These are phyloP conservation scores for Ustilago tritici DNA, from an alignment of 1,284 basidiomycete species.

Conservation along the genomic window DNA sequence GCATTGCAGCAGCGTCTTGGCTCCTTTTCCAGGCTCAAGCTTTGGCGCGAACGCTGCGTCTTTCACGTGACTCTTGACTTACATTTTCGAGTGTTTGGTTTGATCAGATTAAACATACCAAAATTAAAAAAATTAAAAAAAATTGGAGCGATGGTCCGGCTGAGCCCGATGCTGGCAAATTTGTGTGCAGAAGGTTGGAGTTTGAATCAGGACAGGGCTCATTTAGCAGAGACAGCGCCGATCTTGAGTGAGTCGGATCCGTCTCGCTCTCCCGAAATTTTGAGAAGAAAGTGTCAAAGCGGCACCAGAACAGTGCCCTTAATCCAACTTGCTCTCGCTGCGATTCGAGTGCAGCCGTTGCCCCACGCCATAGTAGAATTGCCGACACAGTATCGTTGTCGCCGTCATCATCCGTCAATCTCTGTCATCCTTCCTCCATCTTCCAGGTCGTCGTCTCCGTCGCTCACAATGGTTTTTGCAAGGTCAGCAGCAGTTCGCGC, in stretches of 20 bases:
- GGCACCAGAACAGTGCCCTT: background rate
- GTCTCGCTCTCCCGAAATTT: conserved; percentile 28
- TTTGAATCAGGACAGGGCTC: conserved; percentile 1
- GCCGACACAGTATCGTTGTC: background rate
- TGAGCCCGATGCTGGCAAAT: conserved; percentile 23
- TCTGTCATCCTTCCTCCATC: background rate
- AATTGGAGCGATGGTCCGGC: conserved; percentile 9
- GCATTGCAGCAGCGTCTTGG: background rate
- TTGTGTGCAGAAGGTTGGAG: background rate
- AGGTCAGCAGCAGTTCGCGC: conserved; percentile 39
- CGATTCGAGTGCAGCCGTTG: background rate
- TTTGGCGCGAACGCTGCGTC: background rate
- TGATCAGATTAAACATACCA: background rate
- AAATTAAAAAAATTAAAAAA: background rate
- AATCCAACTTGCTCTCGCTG: background rate
- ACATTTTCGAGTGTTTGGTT: background rate
- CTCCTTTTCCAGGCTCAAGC: conserved; percentile 6
- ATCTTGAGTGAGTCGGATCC: conserved; percentile 24
- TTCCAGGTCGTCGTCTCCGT: background rate
- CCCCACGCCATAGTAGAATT: conserved; percentile 8
- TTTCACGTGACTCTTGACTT: conserved; percentile 14
- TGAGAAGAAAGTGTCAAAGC: conserved; percentile 26
- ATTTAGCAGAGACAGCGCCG: background rate
- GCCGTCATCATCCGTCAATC: background rate
- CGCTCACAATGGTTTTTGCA: conserved; percentile 29